Conservation (phyloP, 2,329 filamentous ascomycete genomes). For the Fusarium sp. region DNA sequence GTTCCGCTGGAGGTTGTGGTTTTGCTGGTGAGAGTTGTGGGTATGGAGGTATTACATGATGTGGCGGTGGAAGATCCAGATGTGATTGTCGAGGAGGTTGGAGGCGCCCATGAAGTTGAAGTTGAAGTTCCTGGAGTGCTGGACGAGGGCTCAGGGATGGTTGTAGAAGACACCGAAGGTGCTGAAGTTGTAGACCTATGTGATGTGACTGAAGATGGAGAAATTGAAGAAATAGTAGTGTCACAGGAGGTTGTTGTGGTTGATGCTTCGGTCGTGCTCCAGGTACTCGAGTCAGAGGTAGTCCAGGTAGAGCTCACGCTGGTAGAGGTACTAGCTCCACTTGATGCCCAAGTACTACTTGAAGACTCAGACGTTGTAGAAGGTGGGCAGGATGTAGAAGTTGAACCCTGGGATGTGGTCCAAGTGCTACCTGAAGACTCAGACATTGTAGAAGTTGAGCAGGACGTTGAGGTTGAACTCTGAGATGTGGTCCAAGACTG, state of each 20-base stretch:
- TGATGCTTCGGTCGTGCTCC: not conserved
- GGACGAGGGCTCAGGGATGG: not conserved
- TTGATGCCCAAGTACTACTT: not conserved
- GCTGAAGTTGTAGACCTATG: not conserved
- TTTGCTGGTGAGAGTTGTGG: conserved; percentile 10
- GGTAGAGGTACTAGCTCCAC: not conserved
- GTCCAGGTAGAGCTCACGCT: not conserved
- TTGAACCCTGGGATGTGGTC: not conserved
- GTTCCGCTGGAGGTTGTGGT: conserved; percentile 4
- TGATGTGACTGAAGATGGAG: not conserved
- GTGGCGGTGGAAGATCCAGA: conserved; percentile 9
- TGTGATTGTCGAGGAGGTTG: not conserved
- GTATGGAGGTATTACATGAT: not conserved
- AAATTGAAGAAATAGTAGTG: not conserved
- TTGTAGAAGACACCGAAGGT: not conserved
- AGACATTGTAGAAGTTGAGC: not conserved
- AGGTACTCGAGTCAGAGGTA: not conserved
- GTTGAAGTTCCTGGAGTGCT: not conserved
- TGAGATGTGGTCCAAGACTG: not conserved
- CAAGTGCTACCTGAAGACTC: not conserved
- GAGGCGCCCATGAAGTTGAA: not conserved
- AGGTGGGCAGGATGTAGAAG: not conserved
- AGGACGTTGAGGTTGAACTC: not conserved
- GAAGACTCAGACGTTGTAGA: not conserved
- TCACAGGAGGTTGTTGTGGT: not conserved